A percentile compares a stretch with the other conserved stretches of the same genome.
These are phyloP conservation scores for Epichloe typhina DNA, from an alignment of 2,329 filamentous ascomycete species.

Conservation along the genomic window DNA sequence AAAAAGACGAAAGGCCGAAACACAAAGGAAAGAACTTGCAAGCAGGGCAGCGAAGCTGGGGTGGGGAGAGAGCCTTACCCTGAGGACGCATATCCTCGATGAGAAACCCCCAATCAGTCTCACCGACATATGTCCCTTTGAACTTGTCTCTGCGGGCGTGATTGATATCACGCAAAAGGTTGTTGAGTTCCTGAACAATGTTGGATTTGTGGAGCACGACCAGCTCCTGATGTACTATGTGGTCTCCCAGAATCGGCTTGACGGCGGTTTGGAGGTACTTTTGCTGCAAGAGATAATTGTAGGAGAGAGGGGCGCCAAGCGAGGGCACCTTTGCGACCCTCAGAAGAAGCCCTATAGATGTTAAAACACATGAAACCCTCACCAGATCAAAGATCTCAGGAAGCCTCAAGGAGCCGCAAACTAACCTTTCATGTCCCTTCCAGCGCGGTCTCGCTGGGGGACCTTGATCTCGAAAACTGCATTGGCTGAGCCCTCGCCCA, in stretches of 20 bases:
- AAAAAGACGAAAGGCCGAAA: background rate
- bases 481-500: conserved; percentile 65
- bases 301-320: conserved; percentile 17
- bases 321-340: conserved; percentile 26
- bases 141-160: conserved; percentile 30
- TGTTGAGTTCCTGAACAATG: conserved; percentile 35
- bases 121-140: conserved; percentile 34
- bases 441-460: conserved; percentile 18
- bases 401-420: background rate
- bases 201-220: conserved; percentile 22
- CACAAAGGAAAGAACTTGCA: conserved; percentile 2
- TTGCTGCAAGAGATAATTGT: conserved; percentile 25
- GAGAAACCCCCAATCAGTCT: conserved; percentile 52
- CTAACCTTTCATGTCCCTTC: conserved; percentile 23
- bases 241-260: conserved; percentile 19
- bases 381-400: background rate
- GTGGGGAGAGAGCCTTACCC: conserved; percentile 12
- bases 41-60: background rate
- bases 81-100: conserved; percentile 55
- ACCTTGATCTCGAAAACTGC: conserved; percentile 52
- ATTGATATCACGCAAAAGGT: conserved; percentile 36
- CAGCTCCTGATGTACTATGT: conserved; percentile 25
- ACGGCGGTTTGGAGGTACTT: conserved; percentile 22
- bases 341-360: conserved; percentile 20
- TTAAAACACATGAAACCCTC: background rate